These are phyloP conservation scores for Pyrenophora tritici-repentis DNA, from an alignment of 2,329 filamentous ascomycete genomes.

Conservation along the genomic window DNA sequence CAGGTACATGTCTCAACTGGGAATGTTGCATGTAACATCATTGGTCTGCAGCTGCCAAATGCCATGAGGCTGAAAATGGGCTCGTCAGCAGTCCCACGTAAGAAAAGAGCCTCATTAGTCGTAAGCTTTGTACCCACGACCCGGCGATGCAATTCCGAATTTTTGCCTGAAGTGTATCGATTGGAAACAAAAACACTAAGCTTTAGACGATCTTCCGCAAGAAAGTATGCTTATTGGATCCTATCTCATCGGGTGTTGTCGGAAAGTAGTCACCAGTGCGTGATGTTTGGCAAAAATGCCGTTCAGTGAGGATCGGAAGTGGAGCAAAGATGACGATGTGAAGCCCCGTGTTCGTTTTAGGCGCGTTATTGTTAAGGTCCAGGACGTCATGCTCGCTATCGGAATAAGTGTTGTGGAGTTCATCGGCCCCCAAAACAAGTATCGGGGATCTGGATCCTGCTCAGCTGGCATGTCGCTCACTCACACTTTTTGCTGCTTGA, in stretches of 20 bases:
- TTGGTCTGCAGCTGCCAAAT: background rate
- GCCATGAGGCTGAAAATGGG: conserved; percentile 15
- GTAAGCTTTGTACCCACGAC: conserved; percentile 1
- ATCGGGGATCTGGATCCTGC: conserved; percentile 2
- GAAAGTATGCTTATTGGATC: conserved; percentile 24
- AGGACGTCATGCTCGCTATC: background rate
- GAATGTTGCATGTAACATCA: background rate
- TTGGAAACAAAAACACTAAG: conserved; percentile 22
- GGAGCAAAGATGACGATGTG: background rate
- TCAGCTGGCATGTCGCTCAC: conserved; percentile 3
- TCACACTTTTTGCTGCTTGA: background rate
- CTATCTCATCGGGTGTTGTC: conserved; percentile 13
- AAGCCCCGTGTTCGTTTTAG: background rate
- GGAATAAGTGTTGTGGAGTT: background rate
- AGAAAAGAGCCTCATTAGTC: conserved; percentile 5
- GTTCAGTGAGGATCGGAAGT: background rate
- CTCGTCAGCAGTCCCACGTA: conserved; percentile 14
- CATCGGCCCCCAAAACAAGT: background rate
- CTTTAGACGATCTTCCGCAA: conserved; percentile 28
- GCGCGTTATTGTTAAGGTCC: background rate
- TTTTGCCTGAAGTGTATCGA: background rate
- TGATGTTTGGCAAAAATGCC: background rate
- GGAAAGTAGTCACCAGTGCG: conserved; percentile 3
- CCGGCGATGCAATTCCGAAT: conserved; percentile 3
- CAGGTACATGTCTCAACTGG: background rate